Evolutionary conservation across 331 rosid species (phyloP).

Genomic region (Quercus phellos): DNA sequence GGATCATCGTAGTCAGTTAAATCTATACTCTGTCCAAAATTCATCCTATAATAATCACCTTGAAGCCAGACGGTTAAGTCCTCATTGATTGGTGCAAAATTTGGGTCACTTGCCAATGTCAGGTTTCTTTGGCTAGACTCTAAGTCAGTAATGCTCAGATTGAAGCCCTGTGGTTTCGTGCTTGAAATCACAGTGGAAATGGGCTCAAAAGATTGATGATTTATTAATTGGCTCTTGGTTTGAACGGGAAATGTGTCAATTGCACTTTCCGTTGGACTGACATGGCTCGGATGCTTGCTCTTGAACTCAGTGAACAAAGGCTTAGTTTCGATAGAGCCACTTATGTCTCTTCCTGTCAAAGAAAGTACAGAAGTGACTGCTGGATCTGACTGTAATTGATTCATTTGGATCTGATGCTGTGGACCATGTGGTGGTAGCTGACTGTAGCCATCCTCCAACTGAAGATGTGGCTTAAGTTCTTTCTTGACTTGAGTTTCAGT

Average conservation of each 20-base stretch:
- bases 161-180: constrained; percentile 47
- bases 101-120: constrained; percentile 41
- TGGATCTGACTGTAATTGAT: constrained; percentile 44
- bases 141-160: constrained; percentile 42
- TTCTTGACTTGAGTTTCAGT: constrained; percentile 31
- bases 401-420: constrained; percentile 34
- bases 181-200: constrained; percentile 34
- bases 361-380: constrained; percentile 46
- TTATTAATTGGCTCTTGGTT: constrained; percentile 36
- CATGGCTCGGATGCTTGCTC: constrained; percentile 27
- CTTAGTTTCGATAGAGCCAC: constrained; percentile 40
- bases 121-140: constrained; percentile 47
- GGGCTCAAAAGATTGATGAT: constrained; percentile 42
- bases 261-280: constrained; percentile 34
- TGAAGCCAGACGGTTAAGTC: constrained; percentile 54
- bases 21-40: constrained; percentile 44
- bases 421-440: constrained; percentile 43
- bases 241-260: constrained; percentile 45
- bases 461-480: constrained; percentile 44
- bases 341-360: constrained; percentile 27
- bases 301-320: constrained; percentile 42
- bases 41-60: constrained; percentile 46
- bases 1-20: constrained; percentile 57
- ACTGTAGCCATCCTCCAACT: constrained; percentile 41
- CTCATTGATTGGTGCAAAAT: constrained; percentile 48